These are phyloP conservation scores for Eimeria necatrix DNA, from an alignment of 169 alveolate species.

Conservation along the genomic window DNA sequence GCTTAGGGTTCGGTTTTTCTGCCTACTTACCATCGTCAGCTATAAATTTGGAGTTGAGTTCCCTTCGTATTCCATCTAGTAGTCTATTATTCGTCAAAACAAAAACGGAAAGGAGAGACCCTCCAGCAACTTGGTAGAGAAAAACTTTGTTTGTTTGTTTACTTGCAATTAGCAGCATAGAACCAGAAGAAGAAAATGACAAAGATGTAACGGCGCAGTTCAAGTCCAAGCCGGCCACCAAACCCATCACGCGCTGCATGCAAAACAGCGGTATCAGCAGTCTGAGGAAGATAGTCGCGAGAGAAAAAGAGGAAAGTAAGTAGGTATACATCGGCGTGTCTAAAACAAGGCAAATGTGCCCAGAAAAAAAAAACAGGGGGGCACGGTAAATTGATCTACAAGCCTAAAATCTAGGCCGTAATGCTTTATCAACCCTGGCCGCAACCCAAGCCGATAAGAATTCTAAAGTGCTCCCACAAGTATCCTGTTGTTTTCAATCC, in stretches of 20 bases:
- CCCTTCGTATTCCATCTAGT: conserved; percentile 83
- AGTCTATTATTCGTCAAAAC: conserved; percentile 83
- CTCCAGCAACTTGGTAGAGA: conserved; percentile 81
- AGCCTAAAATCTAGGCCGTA: not conserved
- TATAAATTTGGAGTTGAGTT: conserved; percentile 80
- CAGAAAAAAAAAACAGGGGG: not conserved
- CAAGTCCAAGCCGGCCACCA: conserved; percentile 82
- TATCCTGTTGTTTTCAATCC: too few relatives aligned
- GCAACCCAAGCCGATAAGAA: too few relatives aligned
- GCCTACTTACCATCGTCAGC: conserved; percentile 65
- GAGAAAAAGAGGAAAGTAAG: not conserved
- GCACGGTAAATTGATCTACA: not conserved
- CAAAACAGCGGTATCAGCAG: not conserved
- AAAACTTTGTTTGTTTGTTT: conserved; percentile 82
- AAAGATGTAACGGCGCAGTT: conserved; percentile 84
- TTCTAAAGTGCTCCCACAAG: too few relatives aligned
- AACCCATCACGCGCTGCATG: conserved; percentile 55
- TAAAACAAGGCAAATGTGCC: not conserved
- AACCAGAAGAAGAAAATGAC: conserved; percentile 85
- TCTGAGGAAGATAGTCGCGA: not conserved
- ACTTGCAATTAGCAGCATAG: conserved; percentile 82
- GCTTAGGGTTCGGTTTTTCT: too few relatives aligned
- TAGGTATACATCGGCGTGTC: not conserved
- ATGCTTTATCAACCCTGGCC: too few relatives aligned
- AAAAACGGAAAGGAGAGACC: conserved; percentile 72